phyloP scores from a whole-genome alignment of 108 stramenopile genomes.

The Conticribra guillardii region DNA sequence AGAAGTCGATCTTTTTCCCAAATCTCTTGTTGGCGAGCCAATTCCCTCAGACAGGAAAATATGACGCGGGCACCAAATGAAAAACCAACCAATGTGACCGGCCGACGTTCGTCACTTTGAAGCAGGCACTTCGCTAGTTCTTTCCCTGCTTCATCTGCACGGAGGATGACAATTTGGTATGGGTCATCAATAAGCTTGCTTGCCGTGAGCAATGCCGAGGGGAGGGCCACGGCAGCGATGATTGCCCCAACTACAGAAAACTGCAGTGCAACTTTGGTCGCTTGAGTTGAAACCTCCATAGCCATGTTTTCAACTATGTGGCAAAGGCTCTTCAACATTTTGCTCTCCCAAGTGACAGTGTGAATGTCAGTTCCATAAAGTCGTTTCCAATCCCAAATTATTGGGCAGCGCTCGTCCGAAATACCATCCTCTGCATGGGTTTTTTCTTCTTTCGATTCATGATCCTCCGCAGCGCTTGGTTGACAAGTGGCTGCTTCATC shows the following conservation, averaged over 20 bases:
- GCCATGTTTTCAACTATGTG: constrained; percentile 58
- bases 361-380: constrained; percentile 61
- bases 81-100: constrained; percentile 91
- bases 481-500: background rate
- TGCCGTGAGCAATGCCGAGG: constrained; percentile 57
- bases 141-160: constrained; percentile 86
- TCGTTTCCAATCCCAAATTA: constrained; percentile 70
- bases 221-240: constrained; percentile 60
- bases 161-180: constrained; percentile 72
- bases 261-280: constrained; percentile 57
- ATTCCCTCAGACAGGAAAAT: constrained; percentile 76
- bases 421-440: constrained; percentile 18
- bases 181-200: constrained; percentile 78
- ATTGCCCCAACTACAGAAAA: constrained; percentile 59
- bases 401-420: constrained; percentile 27
- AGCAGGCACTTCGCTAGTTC: constrained; percentile 82
- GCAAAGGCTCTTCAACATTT: constrained; percentile 52
- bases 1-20: constrained; percentile 56
- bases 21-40: constrained; percentile 67
- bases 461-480: background rate
- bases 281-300: constrained; percentile 52
- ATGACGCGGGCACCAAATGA: constrained; percentile 92
- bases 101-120: constrained; percentile 67
- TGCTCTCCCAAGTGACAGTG: constrained; percentile 72
- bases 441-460: constrained; percentile 11